phyloP scores from a whole-genome alignment of 2,329 filamentous ascomycete genomes.

The Dactylellina cionopaga region DNA sequence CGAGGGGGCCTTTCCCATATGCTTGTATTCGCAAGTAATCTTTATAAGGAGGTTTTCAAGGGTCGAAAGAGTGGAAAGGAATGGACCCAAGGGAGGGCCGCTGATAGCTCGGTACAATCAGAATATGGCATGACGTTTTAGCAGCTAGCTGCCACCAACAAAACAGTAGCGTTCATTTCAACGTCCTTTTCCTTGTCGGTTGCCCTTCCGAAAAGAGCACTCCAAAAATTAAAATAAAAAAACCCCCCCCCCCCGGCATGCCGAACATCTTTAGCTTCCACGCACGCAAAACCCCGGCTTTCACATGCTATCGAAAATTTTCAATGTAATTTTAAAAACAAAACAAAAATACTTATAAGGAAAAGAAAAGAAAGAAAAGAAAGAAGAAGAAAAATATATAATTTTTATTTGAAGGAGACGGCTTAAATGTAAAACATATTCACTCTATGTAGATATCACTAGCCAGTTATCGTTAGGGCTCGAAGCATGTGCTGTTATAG shows the following conservation, averaged over 20 bases:
- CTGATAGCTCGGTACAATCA: conserved; percentile 16
- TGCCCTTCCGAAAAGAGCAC: conserved; percentile 3
- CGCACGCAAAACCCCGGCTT: too few species aligned
- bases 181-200: neutral
- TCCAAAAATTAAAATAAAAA: neutral
- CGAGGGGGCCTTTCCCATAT: too few species aligned
- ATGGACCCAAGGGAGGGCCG: neutral
- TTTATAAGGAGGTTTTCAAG: too few species aligned
- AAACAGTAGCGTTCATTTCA: neutral
- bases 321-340: neutral
- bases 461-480: too few species aligned
- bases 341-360: neutral
- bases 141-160: neutral
- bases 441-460: too few species aligned
- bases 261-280: too few species aligned
- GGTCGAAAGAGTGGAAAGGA: too few species aligned
- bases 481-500: too few species aligned
- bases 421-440: too few species aligned
- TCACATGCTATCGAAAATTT: neutral
- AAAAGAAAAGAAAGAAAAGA: neutral
- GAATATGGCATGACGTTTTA: conserved; percentile 43
- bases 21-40: too few species aligned
- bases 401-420: too few species aligned
- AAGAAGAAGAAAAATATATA: conserved; percentile 10
- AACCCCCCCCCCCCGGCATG: too few species aligned